A percentile compares a stretch with the other conserved stretches of the same genome.
Evolutionary conservation across 2,329 filamentous ascomycete genomes (phyloP).

Genomic region (Apiospora arundinis): DNA sequence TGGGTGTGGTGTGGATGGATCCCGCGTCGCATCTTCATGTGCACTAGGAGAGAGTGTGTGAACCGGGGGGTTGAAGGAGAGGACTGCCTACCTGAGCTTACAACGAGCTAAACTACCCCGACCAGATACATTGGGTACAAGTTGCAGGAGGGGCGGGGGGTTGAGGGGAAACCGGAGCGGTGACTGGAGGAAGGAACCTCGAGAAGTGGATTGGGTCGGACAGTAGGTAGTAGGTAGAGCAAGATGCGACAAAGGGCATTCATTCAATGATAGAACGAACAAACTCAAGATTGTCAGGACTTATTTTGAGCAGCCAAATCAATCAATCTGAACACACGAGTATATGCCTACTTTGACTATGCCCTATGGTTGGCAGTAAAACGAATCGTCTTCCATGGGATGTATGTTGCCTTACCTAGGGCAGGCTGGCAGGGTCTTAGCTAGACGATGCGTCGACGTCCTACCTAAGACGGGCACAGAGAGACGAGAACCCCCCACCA

Average conservation of each 20-base stretch:
- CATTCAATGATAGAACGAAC: neutral
- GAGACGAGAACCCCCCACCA: neutral
- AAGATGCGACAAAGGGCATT: slow-evolving; percentile 8
- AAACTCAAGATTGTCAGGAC: neutral
- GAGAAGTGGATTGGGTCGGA: neutral
- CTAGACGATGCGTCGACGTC: neutral
- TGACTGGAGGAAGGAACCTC: slow-evolving; percentile 16
- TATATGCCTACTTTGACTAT: too few species aligned
- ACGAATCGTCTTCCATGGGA: too few species aligned
- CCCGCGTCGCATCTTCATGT: slow-evolving; percentile 16
- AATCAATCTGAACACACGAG: too few species aligned
- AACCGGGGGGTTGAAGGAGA: neutral
- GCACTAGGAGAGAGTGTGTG: slow-evolving; percentile 5
- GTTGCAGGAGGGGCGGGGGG: neutral
- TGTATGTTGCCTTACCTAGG: too few species aligned
- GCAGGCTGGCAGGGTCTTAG: neutral
- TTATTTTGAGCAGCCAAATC: neutral
- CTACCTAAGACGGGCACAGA: too few species aligned
- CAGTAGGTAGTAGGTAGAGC: too few species aligned
- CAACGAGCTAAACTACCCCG: slow-evolving; percentile 11
- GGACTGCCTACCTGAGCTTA: slow-evolving; percentile 3
- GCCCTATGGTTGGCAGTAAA: too few species aligned
- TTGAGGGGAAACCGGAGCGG: slow-evolving; percentile 11
- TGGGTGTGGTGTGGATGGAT: slow-evolving; percentile 12
- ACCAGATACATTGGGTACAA: slow-evolving; percentile 10